phyloP scores from a whole-genome alignment of 345 rosid genomes.

The Euphorbia pulcherrima region DNA sequence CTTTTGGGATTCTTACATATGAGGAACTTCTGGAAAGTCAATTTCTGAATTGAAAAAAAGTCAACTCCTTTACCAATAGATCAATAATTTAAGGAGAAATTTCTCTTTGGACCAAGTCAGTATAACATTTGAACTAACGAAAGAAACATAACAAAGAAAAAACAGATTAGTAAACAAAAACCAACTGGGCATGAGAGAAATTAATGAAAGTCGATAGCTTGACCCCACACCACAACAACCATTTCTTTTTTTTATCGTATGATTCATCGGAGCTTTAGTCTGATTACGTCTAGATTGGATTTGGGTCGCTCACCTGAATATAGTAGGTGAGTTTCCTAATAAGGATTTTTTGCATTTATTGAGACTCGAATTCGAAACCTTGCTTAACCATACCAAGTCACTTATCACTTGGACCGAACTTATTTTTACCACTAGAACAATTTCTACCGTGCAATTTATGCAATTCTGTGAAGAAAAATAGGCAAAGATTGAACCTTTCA shows the following conservation, averaged over 20 bases:
- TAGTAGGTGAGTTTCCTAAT: too few relatives aligned
- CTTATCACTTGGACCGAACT: too few relatives aligned
- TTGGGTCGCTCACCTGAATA: too few relatives aligned
- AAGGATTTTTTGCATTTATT: too few relatives aligned
- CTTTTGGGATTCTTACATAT: too few relatives aligned
- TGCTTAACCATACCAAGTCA: too few relatives aligned
- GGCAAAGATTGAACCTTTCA: not conserved
- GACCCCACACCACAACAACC: constrained; percentile 1
- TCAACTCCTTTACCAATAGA: not conserved
- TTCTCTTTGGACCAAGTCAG: not conserved
- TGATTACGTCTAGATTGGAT: too few relatives aligned
- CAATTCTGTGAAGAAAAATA: not conserved
- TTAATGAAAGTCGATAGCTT: not conserved
- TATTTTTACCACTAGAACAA: too few relatives aligned
- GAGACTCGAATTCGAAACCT: too few relatives aligned
- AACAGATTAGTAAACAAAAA: not conserved
- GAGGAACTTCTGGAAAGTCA: constrained; percentile 2
- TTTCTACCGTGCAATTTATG: not conserved
- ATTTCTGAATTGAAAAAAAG: not conserved
- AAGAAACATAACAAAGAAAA: not conserved
- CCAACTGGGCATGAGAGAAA: too few relatives aligned
- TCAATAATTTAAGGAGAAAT: not conserved
- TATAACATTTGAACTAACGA: not conserved
- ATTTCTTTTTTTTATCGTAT: too few relatives aligned
- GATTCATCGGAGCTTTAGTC: too few relatives aligned